These are phyloP conservation scores for Nyssa sinensis DNA, from an alignment of 148 eudicot genomes.

Conservation along the genomic window DNA sequence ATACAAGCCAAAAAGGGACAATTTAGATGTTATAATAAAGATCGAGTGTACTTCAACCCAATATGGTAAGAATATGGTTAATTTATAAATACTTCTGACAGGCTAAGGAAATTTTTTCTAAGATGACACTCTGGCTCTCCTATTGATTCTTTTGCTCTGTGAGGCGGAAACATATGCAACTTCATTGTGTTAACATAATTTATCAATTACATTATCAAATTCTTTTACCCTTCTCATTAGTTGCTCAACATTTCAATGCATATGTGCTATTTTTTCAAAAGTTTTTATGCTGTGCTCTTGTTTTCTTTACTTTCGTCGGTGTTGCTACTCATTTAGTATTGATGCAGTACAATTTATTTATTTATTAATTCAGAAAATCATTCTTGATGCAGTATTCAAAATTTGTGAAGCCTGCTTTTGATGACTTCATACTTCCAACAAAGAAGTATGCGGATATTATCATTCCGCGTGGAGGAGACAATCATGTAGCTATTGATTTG, in stretches of 20 bases:
- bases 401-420: constrained; percentile 92
- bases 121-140: no score
- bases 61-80: no score
- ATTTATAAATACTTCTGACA: no score
- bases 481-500: constrained; percentile 83
- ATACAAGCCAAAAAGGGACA: no score
- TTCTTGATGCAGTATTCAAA: constrained; percentile 66
- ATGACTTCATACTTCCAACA: constrained; percentile 86
- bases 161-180: background rate
- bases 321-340: background rate
- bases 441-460: constrained; percentile 88
- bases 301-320: background rate
- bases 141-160: background rate
- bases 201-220: background rate
- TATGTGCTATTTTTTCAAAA: background rate
- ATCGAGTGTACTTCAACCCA: no score
- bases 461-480: constrained; percentile 90
- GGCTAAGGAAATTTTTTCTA: no score
- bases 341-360: background rate
- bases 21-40: no score
- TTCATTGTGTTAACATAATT: background rate
- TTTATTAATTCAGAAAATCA: background rate
- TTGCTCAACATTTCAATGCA: background rate
- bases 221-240: background rate
- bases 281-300: background rate